Evolutionary conservation across 179 eudicot genomes (phyloP), one percentile per base, ranked within the genome.

Genomic region (Pouteria campechiana): DNA sequence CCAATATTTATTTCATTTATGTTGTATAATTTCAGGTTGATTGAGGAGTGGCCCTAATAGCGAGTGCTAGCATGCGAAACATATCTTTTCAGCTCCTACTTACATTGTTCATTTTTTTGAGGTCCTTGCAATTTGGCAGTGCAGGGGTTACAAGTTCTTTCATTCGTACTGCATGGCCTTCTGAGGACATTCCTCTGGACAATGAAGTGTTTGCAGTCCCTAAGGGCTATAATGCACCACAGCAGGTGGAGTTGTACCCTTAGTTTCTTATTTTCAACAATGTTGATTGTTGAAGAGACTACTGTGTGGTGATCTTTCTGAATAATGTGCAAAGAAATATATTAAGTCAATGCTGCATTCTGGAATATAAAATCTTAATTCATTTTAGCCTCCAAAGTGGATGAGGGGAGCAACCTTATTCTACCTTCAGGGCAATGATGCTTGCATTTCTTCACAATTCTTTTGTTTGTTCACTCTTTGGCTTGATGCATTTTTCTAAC

Each of bases 171-270:
- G 88, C 82, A 73, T 90, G 61, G 57, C 96, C 98, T 38, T 73
- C 98, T 29, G 45, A 21, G 46, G 98, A 90, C 48, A 87, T 90
- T 43, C 92, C 98, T 52, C 73, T 86, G 11, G 92, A 87, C 39
- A 54, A 82, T 54, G 72, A 79, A 61, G 85, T 30, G 21, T 79
- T 90, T 75, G 73, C 49, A 28, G 74, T 75, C 45, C 98, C 98
- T 34, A 49, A 73, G 41, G 98, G 94, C 44, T 61, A 75, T 31
- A 90, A 90, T 67, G 85, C 94, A n/a, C 96, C 98, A 15, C 88
- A 90, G 64, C 98, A 90, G 55, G 98, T 82, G 70, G 68, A n/a
- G n/a, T n/a, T n/a, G n/a, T n/a, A n/a, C 22, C 15, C 22, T 23
- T 31, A 2, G 3, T 23, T 22, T 3, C 24, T 46, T 5, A 6